Conservation (phyloP, 2,329 filamentous ascomycete genomes). For the Leptodontidium sp. region DNA sequence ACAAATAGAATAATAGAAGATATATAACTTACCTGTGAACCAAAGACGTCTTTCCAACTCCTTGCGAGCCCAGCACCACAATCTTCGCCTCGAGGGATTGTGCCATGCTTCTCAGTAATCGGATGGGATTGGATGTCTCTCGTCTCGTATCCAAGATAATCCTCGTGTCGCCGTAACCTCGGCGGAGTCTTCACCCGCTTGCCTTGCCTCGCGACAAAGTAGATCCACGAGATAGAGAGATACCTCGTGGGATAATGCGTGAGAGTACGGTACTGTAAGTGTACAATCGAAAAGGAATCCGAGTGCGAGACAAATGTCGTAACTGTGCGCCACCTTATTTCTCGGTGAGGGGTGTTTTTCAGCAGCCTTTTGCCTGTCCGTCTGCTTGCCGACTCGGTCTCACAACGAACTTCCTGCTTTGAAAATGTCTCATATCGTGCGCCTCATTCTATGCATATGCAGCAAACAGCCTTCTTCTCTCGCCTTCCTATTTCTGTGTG, state of each 20-base stretch:
- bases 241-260: neutral
- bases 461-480: neutral
- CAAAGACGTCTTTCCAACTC: slow-evolving; percentile 81
- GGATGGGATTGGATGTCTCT: slow-evolving; percentile 7
- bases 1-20: neutral
- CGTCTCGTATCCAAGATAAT: slow-evolving; percentile 1
- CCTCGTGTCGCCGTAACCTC: neutral
- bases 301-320: neutral
- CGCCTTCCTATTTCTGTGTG: neutral
- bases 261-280: neutral
- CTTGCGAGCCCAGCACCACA: slow-evolving; percentile 80
- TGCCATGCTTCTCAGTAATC: slow-evolving; percentile 40
- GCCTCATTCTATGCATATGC: slow-evolving; percentile 25
- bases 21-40: slow-evolving; percentile 68
- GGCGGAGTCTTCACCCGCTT: slow-evolving; percentile 1
- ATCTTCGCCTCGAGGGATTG: slow-evolving; percentile 82
- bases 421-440: slow-evolving; percentile 33
- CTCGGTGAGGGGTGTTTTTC: neutral
- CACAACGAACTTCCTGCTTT: slow-evolving; percentile 26
- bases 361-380: neutral
- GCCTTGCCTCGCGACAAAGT: neutral
- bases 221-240: neutral
- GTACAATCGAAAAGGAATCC: neutral
- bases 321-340: neutral
- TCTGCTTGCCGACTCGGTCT: slow-evolving; percentile 11